Evolutionary conservation across 2,329 filamentous ascomycete genomes (phyloP).

Genomic region (Pseudocercospora cruenta): DNA sequence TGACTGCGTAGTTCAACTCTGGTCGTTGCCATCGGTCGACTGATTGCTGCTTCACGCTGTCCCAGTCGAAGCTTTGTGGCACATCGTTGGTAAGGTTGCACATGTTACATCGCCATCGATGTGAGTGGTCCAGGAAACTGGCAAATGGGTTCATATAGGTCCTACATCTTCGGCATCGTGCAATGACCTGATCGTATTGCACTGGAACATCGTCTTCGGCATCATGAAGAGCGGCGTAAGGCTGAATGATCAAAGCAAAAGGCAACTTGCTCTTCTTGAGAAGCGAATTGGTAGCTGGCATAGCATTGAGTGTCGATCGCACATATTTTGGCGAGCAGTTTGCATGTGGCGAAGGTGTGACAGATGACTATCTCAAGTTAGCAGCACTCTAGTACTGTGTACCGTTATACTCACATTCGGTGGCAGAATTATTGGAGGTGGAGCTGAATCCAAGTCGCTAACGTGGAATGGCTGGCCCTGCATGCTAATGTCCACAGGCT

Average conservation of each 20-base stretch:
- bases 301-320: conserved; percentile 90
- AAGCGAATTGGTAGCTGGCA: conserved; percentile 87
- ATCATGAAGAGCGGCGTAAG: conserved; percentile 90
- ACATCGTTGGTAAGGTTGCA: conserved; percentile 98
- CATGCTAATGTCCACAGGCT: conserved; percentile 76
- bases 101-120: conserved; percentile 99
- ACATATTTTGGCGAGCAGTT: conserved; percentile 95
- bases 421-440: conserved; percentile 86
- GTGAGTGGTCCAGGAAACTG: conserved; percentile 92
- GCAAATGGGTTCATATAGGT: conserved; percentile 99
- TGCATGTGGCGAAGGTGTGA: conserved; percentile 85
- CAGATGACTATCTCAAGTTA: conserved; percentile 66
- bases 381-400: neutral
- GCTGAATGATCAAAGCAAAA: conserved; percentile 93
- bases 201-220: conserved; percentile 88
- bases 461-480: conserved; percentile 93
- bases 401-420: conserved; percentile 71
- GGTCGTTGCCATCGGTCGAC: conserved; percentile 90
- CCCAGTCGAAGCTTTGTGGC: conserved; percentile 99
- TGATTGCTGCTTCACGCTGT: conserved; percentile 85
- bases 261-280: conserved; percentile 97
- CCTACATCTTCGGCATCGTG: conserved; percentile 89
- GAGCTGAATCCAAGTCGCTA: conserved; percentile 85
- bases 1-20: conserved; percentile 93
- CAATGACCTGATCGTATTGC: conserved; percentile 95